Base-by-base conservation (phyloP, 768 basidiomycete species). In the Kwoniella sp. region DNA sequence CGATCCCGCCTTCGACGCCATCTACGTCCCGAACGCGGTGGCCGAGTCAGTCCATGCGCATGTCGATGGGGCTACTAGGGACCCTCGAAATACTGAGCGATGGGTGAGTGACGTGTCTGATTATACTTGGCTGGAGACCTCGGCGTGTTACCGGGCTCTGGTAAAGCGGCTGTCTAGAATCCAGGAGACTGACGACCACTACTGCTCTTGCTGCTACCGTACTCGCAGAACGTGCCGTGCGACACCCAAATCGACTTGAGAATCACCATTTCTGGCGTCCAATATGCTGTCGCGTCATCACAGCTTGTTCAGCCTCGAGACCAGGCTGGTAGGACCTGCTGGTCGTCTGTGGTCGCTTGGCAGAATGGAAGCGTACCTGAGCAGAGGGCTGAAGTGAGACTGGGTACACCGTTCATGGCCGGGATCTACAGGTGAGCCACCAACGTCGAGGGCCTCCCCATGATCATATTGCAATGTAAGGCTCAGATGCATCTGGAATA, bases 341-440 rank as follows among this genome's bases (percentile, higher is more conserved):
- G 76, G 74, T 62, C 68, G 13, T 64, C 63, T 13, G 50, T 80
- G 1, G 66, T 75, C 1, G 74, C 79, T 4, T 80, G 79, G 79
- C 58, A 59, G 23, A 71, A 73, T 17, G 73, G 73, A 2, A 76
- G 73, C 61, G 34, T 74, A 34, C 68, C 77, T 0, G 79, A 78
- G 22, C 25, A 55, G 31, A 55, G 61, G 17, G 76, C 76, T 2
- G 71, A 74, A 57, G 69, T 80, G n/a, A 37, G 76, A 23, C 56
- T 80, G 4, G 79, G 79, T 13, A 77, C 79, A 17, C 76, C 77
- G 1, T 80, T 80, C 69, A 54, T 80, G 68, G 62, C 69, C 5
- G 73, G 72, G 0, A 70, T 77, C 0, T 80, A 80, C 56, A 55
- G 73, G 79, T 80, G 61, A 70, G 78, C 72, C 29, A 17, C 1